A percentile compares a stretch with the other conserved stretches of the same genome.
Conservation (phyloP, 495 filamentous ascomycete genomes). For the Lasiosphaeris hirsuta region DNA sequence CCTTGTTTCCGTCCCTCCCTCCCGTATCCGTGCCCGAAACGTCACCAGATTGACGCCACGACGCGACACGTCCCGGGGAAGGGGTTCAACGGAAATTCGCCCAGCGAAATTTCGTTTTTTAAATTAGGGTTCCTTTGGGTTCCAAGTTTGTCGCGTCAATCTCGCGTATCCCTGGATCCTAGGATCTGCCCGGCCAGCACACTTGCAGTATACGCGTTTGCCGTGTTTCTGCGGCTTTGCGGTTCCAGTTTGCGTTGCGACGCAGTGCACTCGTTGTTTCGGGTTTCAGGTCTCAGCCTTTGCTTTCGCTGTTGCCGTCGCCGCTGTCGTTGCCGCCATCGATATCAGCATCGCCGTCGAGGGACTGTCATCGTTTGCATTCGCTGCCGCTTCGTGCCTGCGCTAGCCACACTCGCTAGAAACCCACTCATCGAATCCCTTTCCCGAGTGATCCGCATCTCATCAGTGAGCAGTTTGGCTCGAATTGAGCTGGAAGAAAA, state of each 20-base stretch:
- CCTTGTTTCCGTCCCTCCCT: background rate
- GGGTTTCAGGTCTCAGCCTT: background rate
- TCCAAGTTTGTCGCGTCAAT: constrained; percentile 25
- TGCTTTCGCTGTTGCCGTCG: background rate
- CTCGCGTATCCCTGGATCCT: constrained; percentile 23
- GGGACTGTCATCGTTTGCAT: constrained; percentile 2
- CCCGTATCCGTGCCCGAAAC: constrained; percentile 2
- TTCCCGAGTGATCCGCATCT: constrained; percentile 10
- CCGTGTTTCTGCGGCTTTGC: background rate
- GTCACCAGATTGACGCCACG: constrained; percentile 3
- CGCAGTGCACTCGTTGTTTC: constrained; percentile 15
- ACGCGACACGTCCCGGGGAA: constrained; percentile 8
- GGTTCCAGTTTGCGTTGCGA: constrained; percentile 8
- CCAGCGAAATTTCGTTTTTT: constrained; percentile 15
- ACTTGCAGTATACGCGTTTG: background rate
- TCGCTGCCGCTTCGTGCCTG: background rate
- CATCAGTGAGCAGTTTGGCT: background rate
- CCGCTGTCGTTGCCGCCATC: background rate
- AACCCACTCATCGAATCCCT: background rate
- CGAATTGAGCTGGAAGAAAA: constrained; percentile 2
- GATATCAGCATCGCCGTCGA: no score
- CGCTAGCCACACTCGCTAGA: background rate
- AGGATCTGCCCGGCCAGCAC: background rate
- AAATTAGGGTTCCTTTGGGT: constrained; percentile 9
- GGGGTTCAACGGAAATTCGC: constrained; percentile 3